These are phyloP conservation scores for Fomitopsis pinicola DNA, from an alignment of 1,284 basidiomycete genomes.

Conservation along the genomic window DNA sequence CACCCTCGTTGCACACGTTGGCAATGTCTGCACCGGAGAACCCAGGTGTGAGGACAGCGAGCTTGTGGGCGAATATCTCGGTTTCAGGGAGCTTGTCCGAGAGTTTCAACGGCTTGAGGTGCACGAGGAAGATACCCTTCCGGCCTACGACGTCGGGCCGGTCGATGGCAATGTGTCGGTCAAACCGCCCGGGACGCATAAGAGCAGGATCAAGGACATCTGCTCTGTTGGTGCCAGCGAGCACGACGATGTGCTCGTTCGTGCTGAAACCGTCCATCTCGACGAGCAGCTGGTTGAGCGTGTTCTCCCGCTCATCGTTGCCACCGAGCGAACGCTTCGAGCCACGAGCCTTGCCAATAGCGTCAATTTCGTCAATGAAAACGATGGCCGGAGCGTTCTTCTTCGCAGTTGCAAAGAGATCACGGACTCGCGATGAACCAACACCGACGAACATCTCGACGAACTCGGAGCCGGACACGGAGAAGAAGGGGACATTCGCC, in stretches of 20 bases:
- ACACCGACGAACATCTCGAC: constrained; percentile 99
- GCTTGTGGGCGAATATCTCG: constrained; percentile 79
- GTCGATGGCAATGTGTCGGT: constrained; percentile 95
- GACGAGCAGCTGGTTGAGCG: constrained; percentile 95
- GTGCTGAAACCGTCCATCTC: constrained; percentile 99
- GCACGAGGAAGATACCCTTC: constrained; percentile 92
- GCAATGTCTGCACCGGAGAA: constrained; percentile 99
- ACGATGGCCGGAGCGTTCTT: constrained; percentile 99
- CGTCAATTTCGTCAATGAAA: constrained; percentile 97
- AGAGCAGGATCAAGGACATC: constrained; percentile 95
- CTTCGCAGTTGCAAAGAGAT: constrained; percentile 96
- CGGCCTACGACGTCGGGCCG: constrained; percentile 93
- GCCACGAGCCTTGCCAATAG: constrained; percentile 93
- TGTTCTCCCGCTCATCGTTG: constrained; percentile 98
- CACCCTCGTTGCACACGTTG: constrained; percentile 98
- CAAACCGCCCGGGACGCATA: constrained; percentile 97
- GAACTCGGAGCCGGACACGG: constrained; percentile 98
- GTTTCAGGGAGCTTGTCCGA: constrained; percentile 54
- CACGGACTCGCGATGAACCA: constrained; percentile 94
- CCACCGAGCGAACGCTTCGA: constrained; percentile 90
- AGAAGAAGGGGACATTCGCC: constrained; percentile 95
- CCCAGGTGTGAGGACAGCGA: constrained; percentile 93
- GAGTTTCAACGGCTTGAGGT: constrained; percentile 83
- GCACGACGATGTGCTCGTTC: constrained; percentile 92
- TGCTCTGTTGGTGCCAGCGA: constrained; percentile 95